These are phyloP conservation scores for Micractinium sp. DNA, from an alignment of 139 green algal genomes.

Conservation along the genomic window DNA sequence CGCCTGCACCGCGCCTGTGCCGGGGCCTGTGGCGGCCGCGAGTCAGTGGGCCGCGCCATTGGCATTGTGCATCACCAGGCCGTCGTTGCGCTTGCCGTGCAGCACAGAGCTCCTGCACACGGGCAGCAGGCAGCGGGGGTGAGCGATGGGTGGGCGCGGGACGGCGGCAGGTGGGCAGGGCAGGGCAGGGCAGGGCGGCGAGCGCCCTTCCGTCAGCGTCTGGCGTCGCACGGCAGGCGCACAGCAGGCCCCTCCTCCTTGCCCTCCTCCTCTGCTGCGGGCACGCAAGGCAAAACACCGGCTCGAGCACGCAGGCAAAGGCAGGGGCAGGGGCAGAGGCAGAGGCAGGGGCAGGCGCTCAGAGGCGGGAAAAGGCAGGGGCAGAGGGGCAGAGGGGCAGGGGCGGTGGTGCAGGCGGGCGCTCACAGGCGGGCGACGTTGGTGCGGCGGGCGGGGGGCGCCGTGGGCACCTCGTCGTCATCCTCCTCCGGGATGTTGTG, in stretches of 20 bases:
- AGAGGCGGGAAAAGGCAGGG: no score
- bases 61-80: constrained; percentile 1
- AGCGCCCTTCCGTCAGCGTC: no score
- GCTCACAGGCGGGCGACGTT: neutral
- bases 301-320: no score
- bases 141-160: neutral
- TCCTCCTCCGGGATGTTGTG: constrained; percentile 26
- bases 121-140: neutral
- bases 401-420: neutral
- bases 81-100: constrained; percentile 23
- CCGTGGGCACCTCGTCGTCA: neutral
- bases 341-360: no score
- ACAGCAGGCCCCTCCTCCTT: neutral
- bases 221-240: neutral
- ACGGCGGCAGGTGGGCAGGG: neutral
- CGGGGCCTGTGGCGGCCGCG: constrained; percentile 4
- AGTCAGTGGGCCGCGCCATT: constrained; percentile 30
- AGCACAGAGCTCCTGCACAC: constrained; percentile 3
- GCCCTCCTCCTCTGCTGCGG: neutral
- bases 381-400: no score
- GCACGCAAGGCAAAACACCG: neutral
- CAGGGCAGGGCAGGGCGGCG: neutral
- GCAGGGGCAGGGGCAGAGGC: no score
- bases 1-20: neutral
- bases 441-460: neutral